Evolutionary conservation across 2,329 filamentous ascomycete species (phyloP).

Genomic region (Drechslera avenae): DNA sequence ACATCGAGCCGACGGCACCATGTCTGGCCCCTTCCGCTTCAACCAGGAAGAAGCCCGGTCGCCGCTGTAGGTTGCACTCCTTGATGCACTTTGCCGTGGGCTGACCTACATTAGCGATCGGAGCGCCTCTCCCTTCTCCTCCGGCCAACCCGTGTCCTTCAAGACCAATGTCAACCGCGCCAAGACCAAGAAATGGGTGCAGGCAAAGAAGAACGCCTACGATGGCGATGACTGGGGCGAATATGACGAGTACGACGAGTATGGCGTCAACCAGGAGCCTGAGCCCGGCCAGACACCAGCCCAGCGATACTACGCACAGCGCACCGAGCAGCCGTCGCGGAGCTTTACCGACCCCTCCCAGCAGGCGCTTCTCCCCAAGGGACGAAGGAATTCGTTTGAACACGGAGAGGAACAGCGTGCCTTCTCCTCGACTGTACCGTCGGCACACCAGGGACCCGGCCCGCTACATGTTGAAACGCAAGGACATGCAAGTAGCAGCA

Average conservation of each 20-base stretch:
- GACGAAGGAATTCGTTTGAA: conserved; percentile 59
- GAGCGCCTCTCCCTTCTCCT: conserved; percentile 31
- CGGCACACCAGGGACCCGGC: conserved; percentile 23
- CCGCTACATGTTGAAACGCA: conserved; percentile 14
- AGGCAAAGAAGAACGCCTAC: conserved; percentile 84
- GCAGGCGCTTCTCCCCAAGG: conserved; percentile 30
- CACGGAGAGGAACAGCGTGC: conserved; percentile 58
- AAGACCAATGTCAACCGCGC: conserved; percentile 84
- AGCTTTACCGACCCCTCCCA: conserved; percentile 52
- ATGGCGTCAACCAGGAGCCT: conserved; percentile 56
- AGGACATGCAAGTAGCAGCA: conserved; percentile 33
- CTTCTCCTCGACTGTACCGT: conserved; percentile 50
- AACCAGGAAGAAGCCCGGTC: conserved; percentile 43
- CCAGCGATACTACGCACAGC: conserved; percentile 51
- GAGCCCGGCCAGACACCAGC: conserved; percentile 48
- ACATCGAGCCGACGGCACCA: conserved; percentile 17
- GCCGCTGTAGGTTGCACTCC: conserved; percentile 42
- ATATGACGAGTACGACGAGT: conserved; percentile 61
- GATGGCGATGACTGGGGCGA: conserved; percentile 94
- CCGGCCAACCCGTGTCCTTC: conserved; percentile 63
- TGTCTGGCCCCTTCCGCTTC: conserved; percentile 52
- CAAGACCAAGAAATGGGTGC: conserved; percentile 94
- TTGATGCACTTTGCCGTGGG: background rate
- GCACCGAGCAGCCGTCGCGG: conserved; percentile 31
- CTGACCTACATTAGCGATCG: conserved; percentile 36